Evolutionary conservation across 2,329 filamentous ascomycete species (phyloP).

Genomic region (Bipolaris zeicola): DNA sequence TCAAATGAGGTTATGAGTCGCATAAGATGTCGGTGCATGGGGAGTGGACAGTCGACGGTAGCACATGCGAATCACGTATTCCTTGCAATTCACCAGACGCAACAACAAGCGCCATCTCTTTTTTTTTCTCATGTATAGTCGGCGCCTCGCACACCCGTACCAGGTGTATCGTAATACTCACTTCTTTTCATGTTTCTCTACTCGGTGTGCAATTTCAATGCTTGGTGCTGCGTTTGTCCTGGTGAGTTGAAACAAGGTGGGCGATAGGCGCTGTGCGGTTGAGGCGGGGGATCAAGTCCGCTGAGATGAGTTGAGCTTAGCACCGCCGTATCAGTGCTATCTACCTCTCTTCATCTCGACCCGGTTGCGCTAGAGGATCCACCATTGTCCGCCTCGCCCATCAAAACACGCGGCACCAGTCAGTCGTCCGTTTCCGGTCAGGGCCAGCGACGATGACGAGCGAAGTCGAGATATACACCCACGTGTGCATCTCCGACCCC

Average conservation of each 20-base stretch:
- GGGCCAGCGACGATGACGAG: conserved; percentile 11
- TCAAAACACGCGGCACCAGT: conserved; percentile 10
- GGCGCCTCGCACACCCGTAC: neutral
- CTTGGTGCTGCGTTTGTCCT: neutral
- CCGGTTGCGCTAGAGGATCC: neutral
- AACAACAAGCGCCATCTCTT: neutral
- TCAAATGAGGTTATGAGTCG: conserved; percentile 25
- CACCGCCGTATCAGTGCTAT: neutral
- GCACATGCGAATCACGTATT: neutral
- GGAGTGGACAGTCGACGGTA: neutral
- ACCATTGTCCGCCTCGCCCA: conserved; percentile 1
- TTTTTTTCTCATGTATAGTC: neutral
- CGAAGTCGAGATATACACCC: conserved; percentile 24
- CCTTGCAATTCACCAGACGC: neutral
- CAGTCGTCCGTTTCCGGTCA: conserved; percentile 12
- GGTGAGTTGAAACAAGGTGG: neutral
- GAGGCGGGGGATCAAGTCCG: neutral
- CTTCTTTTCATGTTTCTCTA: neutral
- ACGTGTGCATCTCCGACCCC: conserved; percentile 35
- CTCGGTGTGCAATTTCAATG: neutral
- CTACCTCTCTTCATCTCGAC: neutral
- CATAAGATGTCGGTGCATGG: conserved; percentile 7
- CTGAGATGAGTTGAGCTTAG: neutral
- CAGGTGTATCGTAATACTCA: neutral
- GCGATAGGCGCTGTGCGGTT: neutral